Evolutionary conservation across 2,329 filamentous ascomycete species (phyloP).

Genomic region (Aspergillus sp.): DNA sequence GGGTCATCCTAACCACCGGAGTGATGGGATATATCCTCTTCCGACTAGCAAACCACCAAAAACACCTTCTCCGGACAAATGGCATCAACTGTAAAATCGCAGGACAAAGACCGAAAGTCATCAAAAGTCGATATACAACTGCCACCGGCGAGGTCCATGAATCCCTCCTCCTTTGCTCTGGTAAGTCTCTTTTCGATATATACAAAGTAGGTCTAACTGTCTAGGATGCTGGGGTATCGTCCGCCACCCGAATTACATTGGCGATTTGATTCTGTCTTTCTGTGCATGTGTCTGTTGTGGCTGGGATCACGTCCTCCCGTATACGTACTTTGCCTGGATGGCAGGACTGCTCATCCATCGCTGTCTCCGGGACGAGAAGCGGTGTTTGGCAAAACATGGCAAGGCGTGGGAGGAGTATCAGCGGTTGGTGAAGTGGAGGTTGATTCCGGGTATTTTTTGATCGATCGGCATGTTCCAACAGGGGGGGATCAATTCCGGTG

Average conservation of each 20-base stretch:
- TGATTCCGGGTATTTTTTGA: slow-evolving; percentile 35
- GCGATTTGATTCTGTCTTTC: slow-evolving; percentile 37
- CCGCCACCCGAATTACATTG: slow-evolving; percentile 39
- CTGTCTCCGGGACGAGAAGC: slow-evolving; percentile 42
- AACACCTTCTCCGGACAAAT: neutral
- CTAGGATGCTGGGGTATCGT: slow-evolving; percentile 35
- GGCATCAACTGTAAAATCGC: neutral
- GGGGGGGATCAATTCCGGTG: too few species aligned
- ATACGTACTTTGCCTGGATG: slow-evolving; percentile 46
- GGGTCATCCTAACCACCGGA: neutral
- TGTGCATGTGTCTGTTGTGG: slow-evolving; percentile 37
- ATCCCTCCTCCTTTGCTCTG: slow-evolving; percentile 35
- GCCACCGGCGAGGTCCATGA: slow-evolving; percentile 37
- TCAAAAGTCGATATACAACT: slow-evolving; percentile 2
- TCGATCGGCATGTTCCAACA: too few species aligned
- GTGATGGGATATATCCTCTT: slow-evolving; percentile 1
- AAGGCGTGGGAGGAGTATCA: slow-evolving; percentile 43
- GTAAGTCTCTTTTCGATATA: slow-evolving; percentile 3
- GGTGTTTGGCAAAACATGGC: slow-evolving; percentile 44
- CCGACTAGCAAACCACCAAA: slow-evolving; percentile 2
- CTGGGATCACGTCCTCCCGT: slow-evolving; percentile 37
- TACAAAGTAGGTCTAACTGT: too few species aligned
- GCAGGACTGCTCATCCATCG: slow-evolving; percentile 41
- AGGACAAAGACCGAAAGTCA: neutral
- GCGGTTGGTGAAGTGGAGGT: slow-evolving; percentile 36